A percentile compares a stretch with the other conserved stretches of the same genome.
Conservation (phyloP, 768 basidiomycete genomes). For the Floccularia luteovirens region DNA sequence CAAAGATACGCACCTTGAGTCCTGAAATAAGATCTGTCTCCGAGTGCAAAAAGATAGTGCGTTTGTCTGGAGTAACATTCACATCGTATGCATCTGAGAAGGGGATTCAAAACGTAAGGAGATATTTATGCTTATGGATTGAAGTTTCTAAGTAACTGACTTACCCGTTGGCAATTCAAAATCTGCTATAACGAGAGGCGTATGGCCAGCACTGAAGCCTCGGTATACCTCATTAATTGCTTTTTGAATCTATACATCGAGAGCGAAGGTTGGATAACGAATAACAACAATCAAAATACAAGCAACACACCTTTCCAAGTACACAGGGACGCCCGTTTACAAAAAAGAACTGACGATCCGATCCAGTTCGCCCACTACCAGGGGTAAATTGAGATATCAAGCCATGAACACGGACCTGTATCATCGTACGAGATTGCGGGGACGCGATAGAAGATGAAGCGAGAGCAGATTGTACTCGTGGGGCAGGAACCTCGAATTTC, state of each 20-base stretch:
- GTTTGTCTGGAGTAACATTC: slow-evolving; percentile 94
- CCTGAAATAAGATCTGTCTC: slow-evolving; percentile 73
- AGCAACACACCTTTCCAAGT: slow-evolving; percentile 50
- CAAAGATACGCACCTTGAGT: slow-evolving; percentile 53
- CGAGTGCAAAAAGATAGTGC: slow-evolving; percentile 88
- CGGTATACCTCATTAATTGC: slow-evolving; percentile 91
- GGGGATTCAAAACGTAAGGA: background rate
- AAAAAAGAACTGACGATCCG: slow-evolving; percentile 89
- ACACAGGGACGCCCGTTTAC: slow-evolving; percentile 89
- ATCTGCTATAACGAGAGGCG: slow-evolving; percentile 79
- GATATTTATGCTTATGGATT: background rate
- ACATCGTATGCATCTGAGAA: slow-evolving; percentile 73
- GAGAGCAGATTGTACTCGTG: background rate
- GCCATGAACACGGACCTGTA: slow-evolving; percentile 57
- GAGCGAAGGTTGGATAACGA: background rate
- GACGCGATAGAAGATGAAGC: no score
- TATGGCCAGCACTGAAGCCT: slow-evolving; percentile 63
- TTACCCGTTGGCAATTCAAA: slow-evolving; percentile 74
- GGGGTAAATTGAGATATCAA: slow-evolving; percentile 78
- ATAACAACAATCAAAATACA: background rate
- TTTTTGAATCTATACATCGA: slow-evolving; percentile 61
- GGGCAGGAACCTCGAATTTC: slow-evolving; percentile 42
- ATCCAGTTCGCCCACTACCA: slow-evolving; percentile 67
- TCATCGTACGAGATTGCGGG: no score
- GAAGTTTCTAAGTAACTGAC: slow-evolving; percentile 12